These are phyloP conservation scores for Carex littledalei DNA, from an alignment of 176 grass and related monocot species.

Conservation along the genomic window DNA sequence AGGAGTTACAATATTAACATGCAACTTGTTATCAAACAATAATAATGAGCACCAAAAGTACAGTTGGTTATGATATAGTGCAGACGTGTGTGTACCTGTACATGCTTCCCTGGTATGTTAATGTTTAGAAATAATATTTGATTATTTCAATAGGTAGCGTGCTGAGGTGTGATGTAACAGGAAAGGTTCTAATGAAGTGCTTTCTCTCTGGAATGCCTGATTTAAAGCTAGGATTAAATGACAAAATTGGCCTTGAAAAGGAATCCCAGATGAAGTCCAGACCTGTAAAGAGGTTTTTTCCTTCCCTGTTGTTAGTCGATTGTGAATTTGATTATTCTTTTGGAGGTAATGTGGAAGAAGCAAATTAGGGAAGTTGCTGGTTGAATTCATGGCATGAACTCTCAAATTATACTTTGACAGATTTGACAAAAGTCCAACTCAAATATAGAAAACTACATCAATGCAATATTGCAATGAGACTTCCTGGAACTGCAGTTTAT, in stretches of 20 bases:
- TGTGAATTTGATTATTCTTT: not conserved
- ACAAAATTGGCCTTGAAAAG: constrained; percentile 98
- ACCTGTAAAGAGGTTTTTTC: constrained; percentile 70
- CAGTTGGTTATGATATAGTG: not conserved
- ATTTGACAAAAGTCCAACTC: not conserved
- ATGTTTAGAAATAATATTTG: not conserved
- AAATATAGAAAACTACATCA: not conserved
- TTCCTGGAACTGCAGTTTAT: not conserved
- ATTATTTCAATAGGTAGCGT: constrained; percentile 69
- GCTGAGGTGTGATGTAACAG: constrained; percentile 92
- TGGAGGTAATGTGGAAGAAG: not conserved
- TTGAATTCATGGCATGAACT: not conserved
- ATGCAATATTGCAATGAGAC: not conserved
- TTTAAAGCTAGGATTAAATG: constrained; percentile 92
- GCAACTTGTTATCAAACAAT: not conserved
- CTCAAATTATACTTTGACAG: not conserved
- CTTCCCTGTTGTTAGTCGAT: constrained; percentile 8
- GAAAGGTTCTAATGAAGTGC: constrained; percentile 99
- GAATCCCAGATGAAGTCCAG: constrained; percentile 91
- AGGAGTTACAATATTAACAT: not conserved
- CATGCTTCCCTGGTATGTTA: not conserved
- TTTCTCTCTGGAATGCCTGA: constrained; percentile 99
- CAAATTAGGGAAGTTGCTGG: not conserved
- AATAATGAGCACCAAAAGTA: not conserved
- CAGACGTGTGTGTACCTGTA: not conserved